phyloP scores from a whole-genome alignment of 352 stramenopile species.

The Phytophthora constricta region DNA sequence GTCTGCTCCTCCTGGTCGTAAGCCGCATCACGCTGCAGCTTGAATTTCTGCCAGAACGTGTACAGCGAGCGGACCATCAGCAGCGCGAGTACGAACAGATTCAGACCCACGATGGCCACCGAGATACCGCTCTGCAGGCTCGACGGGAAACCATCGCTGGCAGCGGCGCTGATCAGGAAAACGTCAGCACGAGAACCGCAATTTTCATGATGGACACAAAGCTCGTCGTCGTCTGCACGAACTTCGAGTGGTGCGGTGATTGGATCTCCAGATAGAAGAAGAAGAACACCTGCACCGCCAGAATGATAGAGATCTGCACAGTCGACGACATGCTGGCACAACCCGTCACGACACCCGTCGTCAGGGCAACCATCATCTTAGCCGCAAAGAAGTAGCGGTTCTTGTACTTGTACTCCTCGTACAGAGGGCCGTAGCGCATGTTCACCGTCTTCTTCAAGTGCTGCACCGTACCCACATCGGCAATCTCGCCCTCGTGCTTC shows the following conservation, averaged over 20 bases:
- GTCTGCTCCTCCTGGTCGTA: constrained; percentile 71
- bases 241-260: constrained; percentile 72
- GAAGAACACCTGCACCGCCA: constrained; percentile 66
- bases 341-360: constrained; percentile 65
- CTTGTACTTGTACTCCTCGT: constrained; percentile 91
- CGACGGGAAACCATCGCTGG: constrained; percentile 60
- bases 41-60: constrained; percentile 76
- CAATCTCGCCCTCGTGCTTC: constrained; percentile 76
- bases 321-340: constrained; percentile 60
- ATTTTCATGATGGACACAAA: constrained; percentile 86
- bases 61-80: constrained; percentile 76
- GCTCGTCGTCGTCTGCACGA: constrained; percentile 74
- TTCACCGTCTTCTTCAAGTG: constrained; percentile 87
- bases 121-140: constrained; percentile 75
- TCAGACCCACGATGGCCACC: constrained; percentile 70
- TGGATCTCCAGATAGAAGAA: constrained; percentile 80
- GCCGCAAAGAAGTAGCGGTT: constrained; percentile 86
- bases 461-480: constrained; percentile 74
- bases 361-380: constrained; percentile 78
- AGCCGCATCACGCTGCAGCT: constrained; percentile 65
- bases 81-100: constrained; percentile 70
- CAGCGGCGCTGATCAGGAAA: constrained; percentile 71
- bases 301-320: constrained; percentile 60
- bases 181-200: constrained; percentile 71
- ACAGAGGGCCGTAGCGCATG: constrained; percentile 82